Percentiles rank a stretch among this genome's conserved stretches.
Conservation (phyloP, 2,329 filamentous ascomycete genomes). For the Sarocladium oryzae region DNA sequence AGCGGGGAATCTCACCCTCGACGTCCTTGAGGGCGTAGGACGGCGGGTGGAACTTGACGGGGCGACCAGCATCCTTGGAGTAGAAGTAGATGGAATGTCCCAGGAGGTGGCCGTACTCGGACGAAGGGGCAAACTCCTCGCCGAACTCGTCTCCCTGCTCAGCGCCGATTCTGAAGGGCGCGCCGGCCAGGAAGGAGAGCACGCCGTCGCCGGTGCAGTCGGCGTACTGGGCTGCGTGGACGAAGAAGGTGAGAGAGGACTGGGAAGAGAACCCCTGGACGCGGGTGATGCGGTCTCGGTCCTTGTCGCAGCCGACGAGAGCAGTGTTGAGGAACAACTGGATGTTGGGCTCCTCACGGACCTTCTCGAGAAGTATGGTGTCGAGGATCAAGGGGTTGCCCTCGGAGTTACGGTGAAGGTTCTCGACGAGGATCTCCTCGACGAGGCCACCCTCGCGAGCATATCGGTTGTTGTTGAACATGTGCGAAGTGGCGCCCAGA, state of each 20-base stretch:
- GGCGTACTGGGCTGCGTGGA: conserved; percentile 23
- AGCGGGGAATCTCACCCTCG: conserved; percentile 18
- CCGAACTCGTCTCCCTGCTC: conserved; percentile 18
- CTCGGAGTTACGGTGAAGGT: conserved; percentile 19
- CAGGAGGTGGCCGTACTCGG: conserved; percentile 19
- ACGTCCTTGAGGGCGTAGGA: conserved; percentile 19
- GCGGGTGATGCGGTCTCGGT: conserved; percentile 15
- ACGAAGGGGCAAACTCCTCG: conserved; percentile 18
- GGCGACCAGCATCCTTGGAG: conserved; percentile 17
- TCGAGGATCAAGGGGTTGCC: conserved; percentile 20
- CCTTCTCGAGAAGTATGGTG: conserved; percentile 19
- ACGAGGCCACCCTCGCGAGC: conserved; percentile 19
- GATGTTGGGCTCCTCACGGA: conserved; percentile 18
- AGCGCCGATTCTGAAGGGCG: conserved; percentile 19
- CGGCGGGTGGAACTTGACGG: conserved; percentile 17
- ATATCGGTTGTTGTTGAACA: conserved; percentile 22
- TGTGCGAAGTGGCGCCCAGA: conserved; percentile 19
- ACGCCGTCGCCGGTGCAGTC: conserved; percentile 20
- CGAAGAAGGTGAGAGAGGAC: conserved; percentile 16
- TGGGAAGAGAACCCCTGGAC: conserved; percentile 20
- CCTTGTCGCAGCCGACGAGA: conserved; percentile 17
- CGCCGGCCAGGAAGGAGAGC: conserved; percentile 18
- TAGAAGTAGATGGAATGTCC: conserved; percentile 22
- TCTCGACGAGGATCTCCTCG: conserved; percentile 20
- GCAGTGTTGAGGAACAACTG: conserved; percentile 19